Evolutionary conservation across 345 rosid genomes (phyloP).

Genomic region (Eucalyptus polybractea): DNA sequence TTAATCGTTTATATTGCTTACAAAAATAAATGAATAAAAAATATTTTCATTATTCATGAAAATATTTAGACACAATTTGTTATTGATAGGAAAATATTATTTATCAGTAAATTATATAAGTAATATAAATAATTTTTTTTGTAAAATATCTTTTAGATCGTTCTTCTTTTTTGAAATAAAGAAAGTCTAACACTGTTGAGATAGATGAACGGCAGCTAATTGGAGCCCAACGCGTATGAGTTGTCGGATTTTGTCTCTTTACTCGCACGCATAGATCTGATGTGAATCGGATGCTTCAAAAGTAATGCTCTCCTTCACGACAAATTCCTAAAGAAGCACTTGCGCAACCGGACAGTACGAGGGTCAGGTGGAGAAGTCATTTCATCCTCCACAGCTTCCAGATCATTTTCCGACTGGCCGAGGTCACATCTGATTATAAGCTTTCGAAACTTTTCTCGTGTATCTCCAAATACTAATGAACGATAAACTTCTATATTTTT

Average conservation of each 20-base stretch:
- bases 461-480: neutral
- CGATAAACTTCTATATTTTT: neutral
- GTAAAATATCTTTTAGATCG: neutral
- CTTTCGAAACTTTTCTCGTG: neutral
- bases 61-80: neutral
- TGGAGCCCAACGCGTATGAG: no score
- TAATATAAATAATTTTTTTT: no score
- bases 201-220: neutral
- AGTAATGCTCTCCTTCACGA: neutral
- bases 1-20: no score
- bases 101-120: neutral
- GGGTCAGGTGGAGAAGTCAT: neutral
- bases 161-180: no score
- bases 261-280: neutral
- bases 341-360: neutral
- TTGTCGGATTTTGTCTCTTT: no score
- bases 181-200: neutral
- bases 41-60: no score
- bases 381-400: neutral
- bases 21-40: fast-evolving
- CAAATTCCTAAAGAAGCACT: neutral
- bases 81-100: no score
- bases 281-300: neutral
- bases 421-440: neutral
- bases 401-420: neutral